Evolutionary conservation across 2,329 filamentous ascomycete genomes (phyloP).

Genomic region (Hypomyces rosellus): DNA sequence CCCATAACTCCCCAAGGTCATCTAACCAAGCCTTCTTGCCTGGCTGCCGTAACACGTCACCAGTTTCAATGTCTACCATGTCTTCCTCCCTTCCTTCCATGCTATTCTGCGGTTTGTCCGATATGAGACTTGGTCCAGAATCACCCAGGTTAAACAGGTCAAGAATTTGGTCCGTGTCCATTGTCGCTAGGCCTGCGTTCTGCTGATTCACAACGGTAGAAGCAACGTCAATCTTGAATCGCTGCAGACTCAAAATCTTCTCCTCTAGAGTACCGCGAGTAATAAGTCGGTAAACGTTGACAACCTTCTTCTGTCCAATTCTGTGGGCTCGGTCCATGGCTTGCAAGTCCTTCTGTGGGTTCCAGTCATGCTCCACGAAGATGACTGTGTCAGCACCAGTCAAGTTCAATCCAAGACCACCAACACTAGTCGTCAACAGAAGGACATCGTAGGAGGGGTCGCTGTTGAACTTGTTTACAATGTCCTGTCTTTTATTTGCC

Average conservation of each 20-base stretch:
- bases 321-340: slow-evolving; percentile 98
- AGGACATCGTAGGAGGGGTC: slow-evolving; percentile 95
- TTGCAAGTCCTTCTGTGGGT: slow-evolving; percentile 96
- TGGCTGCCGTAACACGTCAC: slow-evolving; percentile 87
- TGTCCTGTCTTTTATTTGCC: slow-evolving; percentile 88
- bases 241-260: slow-evolving; percentile 95
- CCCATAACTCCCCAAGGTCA: slow-evolving; percentile 92
- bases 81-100: slow-evolving; percentile 67
- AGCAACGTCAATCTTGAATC: slow-evolving; percentile 98
- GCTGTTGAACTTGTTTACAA: slow-evolving; percentile 98
- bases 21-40: slow-evolving; percentile 96
- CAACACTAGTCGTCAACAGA: slow-evolving; percentile 89
- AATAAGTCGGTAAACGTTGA: slow-evolving; percentile 96
- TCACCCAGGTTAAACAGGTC: slow-evolving; percentile 93
- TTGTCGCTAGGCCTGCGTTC: slow-evolving; percentile 86
- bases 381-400: slow-evolving; percentile 98
- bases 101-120: slow-evolving; percentile 52
- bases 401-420: slow-evolving; percentile 87
- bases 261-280: slow-evolving; percentile 94
- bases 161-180: slow-evolving; percentile 98
- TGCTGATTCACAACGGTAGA: slow-evolving; percentile 98
- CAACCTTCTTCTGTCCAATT: slow-evolving; percentile 99
- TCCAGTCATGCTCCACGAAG: slow-evolving; percentile 99
- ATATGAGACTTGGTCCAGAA: slow-evolving; percentile 59
- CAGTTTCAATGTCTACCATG: slow-evolving; percentile 88